Conservation (phyloP, 805 yeast genomes). For the Priceomyces melissophilus region DNA sequence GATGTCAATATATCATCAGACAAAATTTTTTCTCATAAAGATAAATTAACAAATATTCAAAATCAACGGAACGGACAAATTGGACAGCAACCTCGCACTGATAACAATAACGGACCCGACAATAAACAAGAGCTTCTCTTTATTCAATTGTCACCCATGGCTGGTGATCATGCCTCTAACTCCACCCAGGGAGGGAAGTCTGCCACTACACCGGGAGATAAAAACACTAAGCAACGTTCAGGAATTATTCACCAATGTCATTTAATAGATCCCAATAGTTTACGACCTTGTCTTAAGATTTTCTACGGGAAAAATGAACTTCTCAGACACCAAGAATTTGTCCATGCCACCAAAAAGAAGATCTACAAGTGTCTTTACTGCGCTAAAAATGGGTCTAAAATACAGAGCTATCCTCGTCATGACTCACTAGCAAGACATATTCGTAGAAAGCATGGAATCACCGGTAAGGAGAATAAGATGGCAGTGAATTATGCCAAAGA, state of each 20-base stretch:
- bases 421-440: slow-evolving; percentile 44
- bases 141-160: slow-evolving; percentile 2
- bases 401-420: slow-evolving; percentile 42
- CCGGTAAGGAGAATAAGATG: slow-evolving; percentile 42
- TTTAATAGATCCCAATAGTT: slow-evolving; percentile 30
- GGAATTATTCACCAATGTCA: slow-evolving; percentile 42
- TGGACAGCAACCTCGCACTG: neutral
- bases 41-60: neutral
- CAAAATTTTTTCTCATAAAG: slow-evolving; percentile 9
- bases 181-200: slow-evolving; percentile 5
- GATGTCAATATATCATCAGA: slow-evolving; percentile 6
- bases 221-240: slow-evolving; percentile 14
- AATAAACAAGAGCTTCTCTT: slow-evolving; percentile 2
- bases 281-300: slow-evolving; percentile 33
- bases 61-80: neutral
- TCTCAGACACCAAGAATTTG: slow-evolving; percentile 43
- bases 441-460: slow-evolving; percentile 41
- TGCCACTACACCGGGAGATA: slow-evolving; percentile 5
- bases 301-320: slow-evolving; percentile 44
- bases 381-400: slow-evolving; percentile 28
- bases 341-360: slow-evolving; percentile 42
- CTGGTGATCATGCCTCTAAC: neutral
- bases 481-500: slow-evolving; percentile 44
- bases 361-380: slow-evolving; percentile 41
- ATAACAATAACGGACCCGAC: neutral